These are phyloP conservation scores for Cajanus cajan DNA, from an alignment of 306 rosid genomes.

Conservation along the genomic window DNA sequence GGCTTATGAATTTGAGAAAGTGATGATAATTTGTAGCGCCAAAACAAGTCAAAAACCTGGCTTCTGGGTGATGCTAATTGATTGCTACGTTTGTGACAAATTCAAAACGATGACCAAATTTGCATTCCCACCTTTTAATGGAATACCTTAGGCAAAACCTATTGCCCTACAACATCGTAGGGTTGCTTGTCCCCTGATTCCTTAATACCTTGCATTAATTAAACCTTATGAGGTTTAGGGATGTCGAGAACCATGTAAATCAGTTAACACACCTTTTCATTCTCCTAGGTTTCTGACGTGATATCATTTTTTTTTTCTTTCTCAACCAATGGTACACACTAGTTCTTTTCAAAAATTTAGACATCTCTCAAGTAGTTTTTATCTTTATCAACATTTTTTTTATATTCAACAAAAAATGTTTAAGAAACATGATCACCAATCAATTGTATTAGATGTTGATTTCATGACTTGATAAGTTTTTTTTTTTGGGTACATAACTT, in stretches of 20 bases:
- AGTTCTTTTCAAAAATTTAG: too few species aligned
- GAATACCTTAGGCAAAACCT: background rate
- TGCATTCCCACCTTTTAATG: constrained; percentile 6
- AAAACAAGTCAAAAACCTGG: constrained; percentile 37
- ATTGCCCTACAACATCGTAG: constrained; percentile 22
- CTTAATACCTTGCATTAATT: constrained; percentile 25
- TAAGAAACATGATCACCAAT: too few species aligned
- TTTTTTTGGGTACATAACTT: too few species aligned
- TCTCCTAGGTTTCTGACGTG: background rate
- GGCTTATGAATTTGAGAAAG: background rate
- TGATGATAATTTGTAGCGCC: background rate
- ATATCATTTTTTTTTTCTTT: too few species aligned
- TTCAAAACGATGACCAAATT: constrained; percentile 21
- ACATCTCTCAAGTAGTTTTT: too few species aligned
- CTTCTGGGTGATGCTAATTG: constrained; percentile 17
- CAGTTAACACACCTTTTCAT: background rate
- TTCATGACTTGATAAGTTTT: too few species aligned
- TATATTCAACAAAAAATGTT: too few species aligned
- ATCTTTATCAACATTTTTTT: too few species aligned
- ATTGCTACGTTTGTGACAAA: constrained; percentile 28
- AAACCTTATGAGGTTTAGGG: background rate
- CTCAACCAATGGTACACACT: too few species aligned
- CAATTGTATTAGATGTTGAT: too few species aligned
- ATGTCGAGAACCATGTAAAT: background rate
- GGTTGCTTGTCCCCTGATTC: constrained; percentile 33